These are phyloP conservation scores for Sphagnum magellanicum DNA, from an alignment of 228 moss, liverwort and hornwort genomes.

Conservation along the genomic window DNA sequence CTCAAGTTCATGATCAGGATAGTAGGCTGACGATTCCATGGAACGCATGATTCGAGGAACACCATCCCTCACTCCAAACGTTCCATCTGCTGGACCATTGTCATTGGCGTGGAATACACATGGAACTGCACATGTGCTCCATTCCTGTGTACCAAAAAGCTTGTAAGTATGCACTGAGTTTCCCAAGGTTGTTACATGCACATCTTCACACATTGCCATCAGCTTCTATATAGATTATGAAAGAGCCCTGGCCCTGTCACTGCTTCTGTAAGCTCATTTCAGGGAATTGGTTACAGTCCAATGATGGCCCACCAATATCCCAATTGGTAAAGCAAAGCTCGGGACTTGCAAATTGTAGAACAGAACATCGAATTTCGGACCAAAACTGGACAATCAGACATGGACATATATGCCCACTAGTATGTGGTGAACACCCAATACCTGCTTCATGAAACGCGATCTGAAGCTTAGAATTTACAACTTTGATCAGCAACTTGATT, in stretches of 20 bases:
- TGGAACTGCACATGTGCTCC: constrained; percentile 74
- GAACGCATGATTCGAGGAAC: constrained; percentile 58
- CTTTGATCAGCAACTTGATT: neutral
- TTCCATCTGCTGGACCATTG: constrained; percentile 41
- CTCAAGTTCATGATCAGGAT: constrained; percentile 40
- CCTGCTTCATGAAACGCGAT: neutral
- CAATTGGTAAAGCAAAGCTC: no score
- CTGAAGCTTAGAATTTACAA: neutral
- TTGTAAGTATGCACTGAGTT: neutral
- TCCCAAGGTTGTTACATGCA: neutral
- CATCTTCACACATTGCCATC: neutral
- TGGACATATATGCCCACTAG: no score
- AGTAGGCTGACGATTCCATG: constrained; percentile 69
- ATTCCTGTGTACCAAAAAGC: constrained; percentile 26
- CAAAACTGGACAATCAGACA: no score
- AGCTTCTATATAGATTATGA: no score
- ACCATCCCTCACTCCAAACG: constrained; percentile 29
- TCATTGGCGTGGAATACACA: constrained; percentile 46
- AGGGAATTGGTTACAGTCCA: no score
- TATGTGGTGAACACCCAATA: no score
- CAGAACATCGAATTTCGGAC: no score
- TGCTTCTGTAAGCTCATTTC: no score
- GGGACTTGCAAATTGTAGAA: no score
- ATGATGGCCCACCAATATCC: no score
- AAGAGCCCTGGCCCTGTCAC: no score